Evolutionary conservation across 192 early-diverging fungal genomes (phyloP).

Genomic region (Backusella australiensis): DNA sequence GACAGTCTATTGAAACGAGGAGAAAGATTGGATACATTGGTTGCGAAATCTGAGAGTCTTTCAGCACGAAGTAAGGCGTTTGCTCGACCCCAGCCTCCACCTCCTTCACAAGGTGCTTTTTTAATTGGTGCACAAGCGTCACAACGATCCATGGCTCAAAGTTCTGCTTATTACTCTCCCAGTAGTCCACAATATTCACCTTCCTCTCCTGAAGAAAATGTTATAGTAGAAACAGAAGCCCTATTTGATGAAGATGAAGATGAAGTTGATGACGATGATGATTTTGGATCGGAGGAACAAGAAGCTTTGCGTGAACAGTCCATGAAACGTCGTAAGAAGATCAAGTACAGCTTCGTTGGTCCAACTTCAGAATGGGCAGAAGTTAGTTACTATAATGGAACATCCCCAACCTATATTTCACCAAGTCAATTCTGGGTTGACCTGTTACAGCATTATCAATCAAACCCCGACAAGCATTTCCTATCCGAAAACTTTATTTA

Average conservation of each 20-base stretch:
- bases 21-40: neutral
- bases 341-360: slow-evolving; percentile 2
- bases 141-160: too few relatives aligned
- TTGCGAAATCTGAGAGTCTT: neutral
- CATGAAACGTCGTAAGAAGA: neutral
- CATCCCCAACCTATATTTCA: neutral
- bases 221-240: neutral
- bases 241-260: neutral
- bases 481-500: slow-evolving; percentile 38
- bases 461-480: neutral
- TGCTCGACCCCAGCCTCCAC: neutral
- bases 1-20: neutral
- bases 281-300: neutral
- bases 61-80: neutral
- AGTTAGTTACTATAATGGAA: neutral
- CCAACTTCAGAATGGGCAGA: slow-evolving; percentile 22
- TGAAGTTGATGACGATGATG: slow-evolving; percentile 8
- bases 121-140: neutral
- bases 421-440: slow-evolving; percentile 47
- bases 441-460: slow-evolving; percentile 17
- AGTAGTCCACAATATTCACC: neutral
- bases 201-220: neutral
- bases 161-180: neutral
- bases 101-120: neutral
- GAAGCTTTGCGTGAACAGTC: slow-evolving; percentile 10